Evolutionary conservation across 352 stramenopile genomes (phyloP).

Genomic region (Phytopythium sindhum): DNA sequence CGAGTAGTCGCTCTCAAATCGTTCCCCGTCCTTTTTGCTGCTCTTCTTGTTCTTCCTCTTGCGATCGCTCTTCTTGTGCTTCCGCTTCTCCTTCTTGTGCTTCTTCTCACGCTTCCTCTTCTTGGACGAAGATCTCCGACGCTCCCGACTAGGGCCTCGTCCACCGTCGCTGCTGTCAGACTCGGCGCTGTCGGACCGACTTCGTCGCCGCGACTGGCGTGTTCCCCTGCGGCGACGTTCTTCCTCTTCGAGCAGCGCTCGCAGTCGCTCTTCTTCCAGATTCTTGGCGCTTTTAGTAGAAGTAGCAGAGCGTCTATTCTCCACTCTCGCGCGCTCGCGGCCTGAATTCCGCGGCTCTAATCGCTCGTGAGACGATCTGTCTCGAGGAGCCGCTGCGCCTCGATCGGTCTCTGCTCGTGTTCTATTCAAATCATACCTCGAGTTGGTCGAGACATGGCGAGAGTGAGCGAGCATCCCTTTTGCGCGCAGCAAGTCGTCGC

Average conservation of each 20-base stretch:
- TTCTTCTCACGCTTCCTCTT: constrained; percentile 11
- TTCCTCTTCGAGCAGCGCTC: constrained; percentile 29
- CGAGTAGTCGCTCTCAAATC: background rate
- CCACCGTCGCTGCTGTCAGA: constrained; percentile 9
- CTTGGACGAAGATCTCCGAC: constrained; percentile 7
- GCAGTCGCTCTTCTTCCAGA: constrained; percentile 33
- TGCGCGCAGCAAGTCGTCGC: constrained; percentile 18
- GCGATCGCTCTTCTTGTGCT: constrained; percentile 14
- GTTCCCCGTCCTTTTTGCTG: constrained; percentile 3
- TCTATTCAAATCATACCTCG: background rate
- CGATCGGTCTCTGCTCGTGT: background rate
- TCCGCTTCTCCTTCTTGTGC: constrained; percentile 14
- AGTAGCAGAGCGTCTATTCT: background rate
- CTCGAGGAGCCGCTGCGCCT: background rate
- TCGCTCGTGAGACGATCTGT: background rate
- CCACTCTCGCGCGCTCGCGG: background rate
- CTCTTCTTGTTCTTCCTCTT: constrained; percentile 25
- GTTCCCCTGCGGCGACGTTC: constrained; percentile 5
- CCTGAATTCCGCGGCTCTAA: background rate
- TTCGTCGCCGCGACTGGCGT: background rate
- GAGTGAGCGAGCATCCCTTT: constrained; percentile 16
- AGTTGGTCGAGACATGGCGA: constrained; percentile 9
- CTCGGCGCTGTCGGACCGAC: constrained; percentile 1
- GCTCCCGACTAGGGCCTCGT: constrained; percentile 1
- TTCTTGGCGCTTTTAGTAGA: constrained; percentile 6